A percentile compares a stretch with the other conserved stretches of the same genome.
Conservation (phyloP, 371 early-diverging fungal species). For the Rhizopus sp. region DNA sequence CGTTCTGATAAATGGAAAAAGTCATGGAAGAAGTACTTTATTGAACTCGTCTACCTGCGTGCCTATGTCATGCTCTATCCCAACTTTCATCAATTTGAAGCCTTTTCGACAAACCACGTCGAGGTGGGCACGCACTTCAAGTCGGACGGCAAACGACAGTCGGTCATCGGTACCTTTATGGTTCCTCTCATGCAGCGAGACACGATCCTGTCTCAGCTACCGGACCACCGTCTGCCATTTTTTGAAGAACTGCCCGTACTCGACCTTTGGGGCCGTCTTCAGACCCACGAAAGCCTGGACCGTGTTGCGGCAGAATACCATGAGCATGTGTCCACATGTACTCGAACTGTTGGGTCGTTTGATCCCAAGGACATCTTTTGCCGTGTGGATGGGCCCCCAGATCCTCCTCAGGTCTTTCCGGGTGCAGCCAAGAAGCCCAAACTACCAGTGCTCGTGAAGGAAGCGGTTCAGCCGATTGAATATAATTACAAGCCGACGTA, state of each 20-base stretch:
- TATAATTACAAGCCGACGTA: constrained; percentile 22
- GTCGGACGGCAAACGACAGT: constrained; percentile 36
- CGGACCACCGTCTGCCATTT: constrained; percentile 49
- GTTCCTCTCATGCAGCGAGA: constrained; percentile 69
- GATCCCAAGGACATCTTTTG: constrained; percentile 55
- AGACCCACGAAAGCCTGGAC: constrained; percentile 46
- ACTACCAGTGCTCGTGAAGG: constrained; percentile 23
- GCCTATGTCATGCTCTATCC: constrained; percentile 74
- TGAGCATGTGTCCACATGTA: constrained; percentile 53
- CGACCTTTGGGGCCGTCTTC: constrained; percentile 62
- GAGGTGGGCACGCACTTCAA: constrained; percentile 69
- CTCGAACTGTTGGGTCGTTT: constrained; percentile 33
- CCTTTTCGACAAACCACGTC: constrained; percentile 71
- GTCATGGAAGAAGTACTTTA: constrained; percentile 73
- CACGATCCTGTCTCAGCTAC: constrained; percentile 56
- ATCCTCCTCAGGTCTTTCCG: constrained; percentile 24
- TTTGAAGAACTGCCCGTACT: constrained; percentile 59
- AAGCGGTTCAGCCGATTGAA: constrained; percentile 39
- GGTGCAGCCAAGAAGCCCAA: constrained; percentile 21
- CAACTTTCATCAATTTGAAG: constrained; percentile 62
- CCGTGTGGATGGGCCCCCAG: constrained; percentile 31
- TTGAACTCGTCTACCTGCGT: constrained; percentile 67
- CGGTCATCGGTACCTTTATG: constrained; percentile 52
- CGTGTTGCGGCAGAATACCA: constrained; percentile 51
- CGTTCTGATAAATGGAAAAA: constrained; percentile 68